These are phyloP conservation scores for Chlamydomonas incerta DNA, from an alignment of 139 green algal genomes.

Conservation along the genomic window DNA sequence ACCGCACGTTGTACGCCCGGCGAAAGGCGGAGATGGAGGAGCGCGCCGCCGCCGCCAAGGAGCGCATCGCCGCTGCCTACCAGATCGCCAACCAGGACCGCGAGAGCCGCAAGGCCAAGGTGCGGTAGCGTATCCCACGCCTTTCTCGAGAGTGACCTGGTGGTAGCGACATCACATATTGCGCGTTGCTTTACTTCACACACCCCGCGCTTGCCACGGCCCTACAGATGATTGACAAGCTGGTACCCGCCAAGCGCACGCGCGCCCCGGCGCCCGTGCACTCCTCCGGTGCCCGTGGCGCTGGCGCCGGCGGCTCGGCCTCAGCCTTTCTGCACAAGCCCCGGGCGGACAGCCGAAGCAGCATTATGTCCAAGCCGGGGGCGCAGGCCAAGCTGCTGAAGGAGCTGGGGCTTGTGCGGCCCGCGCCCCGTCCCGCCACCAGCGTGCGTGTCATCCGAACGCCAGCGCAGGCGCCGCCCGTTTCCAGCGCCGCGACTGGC, in stretches of 20 bases:
- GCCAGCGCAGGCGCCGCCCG: background rate
- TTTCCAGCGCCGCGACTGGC: background rate
- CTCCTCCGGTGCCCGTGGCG: background rate
- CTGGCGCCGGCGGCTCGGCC: too few relatives aligned
- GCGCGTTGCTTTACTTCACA: too few relatives aligned
- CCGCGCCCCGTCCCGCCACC: background rate
- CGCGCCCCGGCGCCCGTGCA: background rate
- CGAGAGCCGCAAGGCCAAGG: conserved; percentile 38
- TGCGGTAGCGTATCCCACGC: background rate
- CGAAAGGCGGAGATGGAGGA: conserved; percentile 28
- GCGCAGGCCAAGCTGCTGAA: conserved; percentile 39
- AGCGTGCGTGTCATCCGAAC: background rate
- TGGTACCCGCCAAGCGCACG: background rate
- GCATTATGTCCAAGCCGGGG: background rate
- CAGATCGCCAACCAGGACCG: conserved; percentile 1
- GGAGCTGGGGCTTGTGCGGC: conserved; percentile 19
- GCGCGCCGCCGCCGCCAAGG: background rate
- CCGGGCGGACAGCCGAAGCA: background rate
- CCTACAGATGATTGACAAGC: conserved; percentile 40
- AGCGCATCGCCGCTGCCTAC: conserved; percentile 25
- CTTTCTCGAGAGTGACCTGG: background rate
- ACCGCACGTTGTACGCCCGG: background rate
- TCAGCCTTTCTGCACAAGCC: conserved; percentile 26
- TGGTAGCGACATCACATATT: too few relatives aligned
- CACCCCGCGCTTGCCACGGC: background rate